Conservation (phyloP, 345 rosid genomes). For the Angophora floribunda region DNA sequence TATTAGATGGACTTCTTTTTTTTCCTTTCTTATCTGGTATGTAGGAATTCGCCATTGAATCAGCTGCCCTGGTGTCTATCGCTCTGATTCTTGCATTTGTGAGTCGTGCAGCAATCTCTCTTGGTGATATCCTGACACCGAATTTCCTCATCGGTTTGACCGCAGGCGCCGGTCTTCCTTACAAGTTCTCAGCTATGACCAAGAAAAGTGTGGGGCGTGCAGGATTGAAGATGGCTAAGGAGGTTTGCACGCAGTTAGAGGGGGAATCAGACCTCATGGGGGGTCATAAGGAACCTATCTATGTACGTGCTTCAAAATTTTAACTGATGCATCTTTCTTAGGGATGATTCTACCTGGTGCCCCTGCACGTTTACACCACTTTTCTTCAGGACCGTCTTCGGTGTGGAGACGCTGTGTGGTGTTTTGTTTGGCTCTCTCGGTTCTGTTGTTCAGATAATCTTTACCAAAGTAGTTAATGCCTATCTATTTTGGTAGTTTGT, state of each 20-base stretch:
- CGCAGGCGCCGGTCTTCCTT: slow-evolving; percentile 26
- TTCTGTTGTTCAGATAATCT: no score
- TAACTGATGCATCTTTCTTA: slow-evolving; percentile 24
- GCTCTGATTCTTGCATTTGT: slow-evolving; percentile 31
- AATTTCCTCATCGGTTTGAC: slow-evolving; percentile 21
- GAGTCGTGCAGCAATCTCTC: slow-evolving; percentile 21
- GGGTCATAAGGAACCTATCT: background rate
- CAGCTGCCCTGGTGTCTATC: background rate
- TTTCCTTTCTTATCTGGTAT: background rate
- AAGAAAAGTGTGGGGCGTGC: slow-evolving; percentile 31
- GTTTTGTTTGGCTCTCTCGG: no score
- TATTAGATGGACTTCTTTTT: background rate
- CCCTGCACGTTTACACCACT: slow-evolving; percentile 29
- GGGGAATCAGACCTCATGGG: no score
- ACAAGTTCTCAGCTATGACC: slow-evolving; percentile 30
- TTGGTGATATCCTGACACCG: slow-evolving; percentile 19
- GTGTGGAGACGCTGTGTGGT: slow-evolving; percentile 17
- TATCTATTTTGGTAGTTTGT: no score
- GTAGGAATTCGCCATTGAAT: slow-evolving; percentile 19
- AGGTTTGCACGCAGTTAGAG: no score
- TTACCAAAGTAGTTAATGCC: no score
- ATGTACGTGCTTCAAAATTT: slow-evolving; percentile 26
- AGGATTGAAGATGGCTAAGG: slow-evolving; percentile 12
- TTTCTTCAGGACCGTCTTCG: slow-evolving; percentile 20
- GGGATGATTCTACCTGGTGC: slow-evolving; percentile 30